phyloP scores from a whole-genome alignment of 2,329 filamentous ascomycete genomes.

The Arachnomyces sp. region DNA sequence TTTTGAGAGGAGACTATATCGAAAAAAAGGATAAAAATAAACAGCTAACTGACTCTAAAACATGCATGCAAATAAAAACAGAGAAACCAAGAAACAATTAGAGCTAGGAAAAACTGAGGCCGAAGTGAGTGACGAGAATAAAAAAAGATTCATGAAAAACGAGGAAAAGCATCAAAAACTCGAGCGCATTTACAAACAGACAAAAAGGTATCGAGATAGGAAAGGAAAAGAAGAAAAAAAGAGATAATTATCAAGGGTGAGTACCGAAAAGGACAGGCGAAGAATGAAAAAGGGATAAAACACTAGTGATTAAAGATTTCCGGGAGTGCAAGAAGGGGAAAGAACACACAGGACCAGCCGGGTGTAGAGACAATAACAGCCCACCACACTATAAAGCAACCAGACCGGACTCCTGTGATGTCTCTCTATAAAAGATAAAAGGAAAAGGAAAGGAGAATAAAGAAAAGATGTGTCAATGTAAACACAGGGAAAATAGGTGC shows the following conservation, averaged over 20 bases:
- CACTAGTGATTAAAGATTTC: conserved; percentile 26
- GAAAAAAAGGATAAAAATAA: conserved; percentile 17
- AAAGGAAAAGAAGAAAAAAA: conserved; percentile 10
- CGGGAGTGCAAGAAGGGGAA: conserved; percentile 28
- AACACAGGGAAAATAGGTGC: conserved; percentile 12
- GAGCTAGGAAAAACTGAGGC: too few relatives aligned
- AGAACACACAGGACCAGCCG: conserved; percentile 42
- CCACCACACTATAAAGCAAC: conserved; percentile 32
- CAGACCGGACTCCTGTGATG: conserved; percentile 39
- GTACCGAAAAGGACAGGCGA: too few relatives aligned
- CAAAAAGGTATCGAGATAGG: conserved; percentile 9
- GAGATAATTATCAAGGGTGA: background rate
- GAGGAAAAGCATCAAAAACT: conserved; percentile 1
- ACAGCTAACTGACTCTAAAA: conserved; percentile 20
- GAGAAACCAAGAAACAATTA: conserved; percentile 12
- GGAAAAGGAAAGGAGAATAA: background rate
- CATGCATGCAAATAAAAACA: conserved; percentile 27
- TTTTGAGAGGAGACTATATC: conserved; percentile 14
- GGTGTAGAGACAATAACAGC: conserved; percentile 35
- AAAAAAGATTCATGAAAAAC: background rate
- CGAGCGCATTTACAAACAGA: background rate
- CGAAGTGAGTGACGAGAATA: too few relatives aligned
- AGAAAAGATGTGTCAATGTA: conserved; percentile 2
- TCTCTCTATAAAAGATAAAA: conserved; percentile 18
- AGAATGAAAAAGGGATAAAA: conserved; percentile 5